Evolutionary conservation across 441 rosid species (phyloP).

Genomic region (Pelargonium australe): DNA sequence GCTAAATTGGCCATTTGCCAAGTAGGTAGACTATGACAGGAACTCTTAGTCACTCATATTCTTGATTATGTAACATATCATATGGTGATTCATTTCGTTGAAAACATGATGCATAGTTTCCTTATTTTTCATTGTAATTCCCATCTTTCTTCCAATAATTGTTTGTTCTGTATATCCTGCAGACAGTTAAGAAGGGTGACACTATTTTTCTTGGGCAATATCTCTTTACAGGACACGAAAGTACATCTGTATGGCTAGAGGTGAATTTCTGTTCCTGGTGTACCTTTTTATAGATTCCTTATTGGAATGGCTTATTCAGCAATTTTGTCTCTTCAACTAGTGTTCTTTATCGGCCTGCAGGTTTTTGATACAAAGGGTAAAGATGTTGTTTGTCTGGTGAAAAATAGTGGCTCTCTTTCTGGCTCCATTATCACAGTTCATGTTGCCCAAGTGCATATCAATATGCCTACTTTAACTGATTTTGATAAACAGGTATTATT

Average conservation of each 20-base stretch:
- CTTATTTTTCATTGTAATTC: no score
- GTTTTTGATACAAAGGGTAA: conserved; percentile 24
- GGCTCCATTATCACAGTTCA: conserved; percentile 25
- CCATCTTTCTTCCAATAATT: neutral
- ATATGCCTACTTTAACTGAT: conserved; percentile 26
- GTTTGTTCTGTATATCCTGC: conserved; percentile 4
- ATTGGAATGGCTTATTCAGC: conserved; percentile 5
- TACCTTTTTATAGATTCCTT: neutral
- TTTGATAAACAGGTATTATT: conserved; percentile 22
- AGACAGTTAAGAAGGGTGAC: conserved; percentile 27
- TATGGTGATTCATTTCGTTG: neutral
- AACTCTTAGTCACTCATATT: neutral
- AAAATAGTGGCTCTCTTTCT: conserved; percentile 22
- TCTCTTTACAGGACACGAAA: conserved; percentile 28
- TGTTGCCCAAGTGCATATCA: conserved; percentile 19
- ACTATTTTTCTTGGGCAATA: conserved; percentile 25
- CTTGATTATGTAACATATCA: neutral
- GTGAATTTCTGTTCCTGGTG: conserved; percentile 10
- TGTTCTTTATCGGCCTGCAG: conserved; percentile 11
- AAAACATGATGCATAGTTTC: neutral
- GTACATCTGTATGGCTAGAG: conserved; percentile 27
- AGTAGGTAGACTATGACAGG: neutral
- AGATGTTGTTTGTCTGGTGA: conserved; percentile 22
- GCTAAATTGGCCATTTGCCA: neutral
- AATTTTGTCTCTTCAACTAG: neutral